Evolutionary conservation across 768 basidiomycete genomes (phyloP).

Genomic region (Leucogyrophana mollusca): DNA sequence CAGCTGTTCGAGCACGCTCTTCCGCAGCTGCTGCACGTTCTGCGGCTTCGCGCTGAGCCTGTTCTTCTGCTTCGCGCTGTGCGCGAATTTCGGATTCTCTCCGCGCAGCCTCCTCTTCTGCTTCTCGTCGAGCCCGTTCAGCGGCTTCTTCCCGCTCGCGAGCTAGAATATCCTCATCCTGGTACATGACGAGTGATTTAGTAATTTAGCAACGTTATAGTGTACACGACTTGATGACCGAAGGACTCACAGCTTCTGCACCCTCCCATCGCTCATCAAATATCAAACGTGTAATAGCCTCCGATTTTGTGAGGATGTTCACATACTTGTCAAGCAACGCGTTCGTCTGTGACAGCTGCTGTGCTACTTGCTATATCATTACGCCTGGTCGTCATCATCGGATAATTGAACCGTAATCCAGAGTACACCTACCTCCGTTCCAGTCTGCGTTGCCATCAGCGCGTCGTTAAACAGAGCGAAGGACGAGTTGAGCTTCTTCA

Average conservation of each 20-base stretch:
- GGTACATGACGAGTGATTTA: neutral
- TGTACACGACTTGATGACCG: neutral
- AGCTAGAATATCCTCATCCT: conserved; percentile 63
- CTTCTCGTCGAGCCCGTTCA: conserved; percentile 31
- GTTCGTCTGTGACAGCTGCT: conserved; percentile 70
- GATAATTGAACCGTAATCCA: neutral
- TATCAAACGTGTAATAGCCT: conserved; percentile 63
- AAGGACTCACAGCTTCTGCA: conserved; percentile 57
- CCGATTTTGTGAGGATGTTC: conserved; percentile 64
- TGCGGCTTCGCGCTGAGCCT: conserved; percentile 43
- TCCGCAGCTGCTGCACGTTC: conserved; percentile 49
- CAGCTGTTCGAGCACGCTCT: conserved; percentile 44
- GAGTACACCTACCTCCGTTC: conserved; percentile 58
- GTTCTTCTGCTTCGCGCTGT: conserved; percentile 27
- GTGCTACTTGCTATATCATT: conserved; percentile 53
- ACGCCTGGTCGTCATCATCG: neutral
- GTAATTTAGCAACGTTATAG: neutral
- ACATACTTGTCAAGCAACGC: conserved; percentile 76
- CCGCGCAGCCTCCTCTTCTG: conserved; percentile 33
- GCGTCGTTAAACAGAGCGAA: conserved; percentile 71
- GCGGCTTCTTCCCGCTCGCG: conserved; percentile 37
- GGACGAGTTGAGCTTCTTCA: conserved; percentile 70
- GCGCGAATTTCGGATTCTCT: conserved; percentile 40
- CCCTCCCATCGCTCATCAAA: conserved; percentile 80
- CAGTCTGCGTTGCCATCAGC: conserved; percentile 57